These are phyloP conservation scores for Eremothecium gossypii DNA, from an alignment of 1,139 yeast species.

Conservation along the genomic window DNA sequence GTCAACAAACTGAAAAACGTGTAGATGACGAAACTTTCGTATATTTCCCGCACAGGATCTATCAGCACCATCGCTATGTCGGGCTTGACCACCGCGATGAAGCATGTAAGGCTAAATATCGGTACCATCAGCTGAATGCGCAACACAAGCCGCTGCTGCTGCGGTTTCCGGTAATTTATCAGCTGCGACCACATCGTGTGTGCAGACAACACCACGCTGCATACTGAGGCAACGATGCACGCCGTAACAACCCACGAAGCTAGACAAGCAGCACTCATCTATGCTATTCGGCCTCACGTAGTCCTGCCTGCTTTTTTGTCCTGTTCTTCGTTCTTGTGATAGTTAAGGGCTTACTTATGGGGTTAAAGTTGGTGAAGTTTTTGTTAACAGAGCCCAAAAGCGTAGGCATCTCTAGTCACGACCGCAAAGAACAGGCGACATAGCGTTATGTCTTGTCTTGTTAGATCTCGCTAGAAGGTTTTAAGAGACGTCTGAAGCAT, in stretches of 20 bases:
- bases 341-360: background rate
- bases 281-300: background rate
- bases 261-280: conserved; percentile 1
- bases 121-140: conserved; percentile 63
- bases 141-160: conserved; percentile 76
- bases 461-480: no score
- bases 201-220: conserved; percentile 31
- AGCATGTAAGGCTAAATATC: conserved; percentile 45
- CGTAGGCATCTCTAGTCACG: no score
- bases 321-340: background rate
- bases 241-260: conserved; percentile 1
- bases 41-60: conserved; percentile 78
- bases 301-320: background rate
- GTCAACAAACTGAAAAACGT: conserved; percentile 82
- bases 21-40: conserved; percentile 93
- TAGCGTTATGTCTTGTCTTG: no score
- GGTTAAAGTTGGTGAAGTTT: background rate
- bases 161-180: conserved; percentile 74
- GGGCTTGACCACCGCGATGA: conserved; percentile 44
- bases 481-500: no score
- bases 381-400: no score
- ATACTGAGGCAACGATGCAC: conserved; percentile 7
- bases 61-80: conserved; percentile 34
- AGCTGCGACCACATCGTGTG: conserved; percentile 45
- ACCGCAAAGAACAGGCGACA: no score